Conservation (phyloP, 2,329 filamentous ascomycete species). For the Cladosporium sp. region DNA sequence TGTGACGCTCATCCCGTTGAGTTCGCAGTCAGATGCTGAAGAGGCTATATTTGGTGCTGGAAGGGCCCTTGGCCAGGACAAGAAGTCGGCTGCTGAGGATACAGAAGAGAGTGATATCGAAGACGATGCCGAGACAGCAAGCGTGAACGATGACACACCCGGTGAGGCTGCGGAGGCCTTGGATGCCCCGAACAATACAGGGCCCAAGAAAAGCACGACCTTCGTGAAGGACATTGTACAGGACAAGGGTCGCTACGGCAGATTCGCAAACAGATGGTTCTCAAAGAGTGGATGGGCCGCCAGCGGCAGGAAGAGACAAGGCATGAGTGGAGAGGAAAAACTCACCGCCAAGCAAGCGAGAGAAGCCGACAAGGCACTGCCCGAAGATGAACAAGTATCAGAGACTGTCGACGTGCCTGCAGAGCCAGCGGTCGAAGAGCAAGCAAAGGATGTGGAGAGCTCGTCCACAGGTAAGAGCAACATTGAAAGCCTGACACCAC, state of each 20-base stretch:
- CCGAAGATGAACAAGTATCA: conserved; percentile 13
- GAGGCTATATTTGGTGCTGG: conserved; percentile 68
- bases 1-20: conserved; percentile 85
- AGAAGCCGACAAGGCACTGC: conserved; percentile 16
- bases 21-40: conserved; percentile 72
- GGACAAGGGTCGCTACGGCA: conserved; percentile 78
- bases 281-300: conserved; percentile 78
- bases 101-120: conserved; percentile 34
- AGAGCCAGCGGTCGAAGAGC: conserved; percentile 14
- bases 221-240: conserved; percentile 88
- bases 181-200: conserved; percentile 38
- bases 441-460: neutral
- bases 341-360: conserved; percentile 6
- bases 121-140: conserved; percentile 26
- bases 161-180: conserved; percentile 33
- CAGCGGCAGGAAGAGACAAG: conserved; percentile 69
- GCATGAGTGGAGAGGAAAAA: conserved; percentile 55
- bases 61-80: conserved; percentile 41
- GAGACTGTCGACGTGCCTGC: neutral
- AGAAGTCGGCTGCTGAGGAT: conserved; percentile 36
- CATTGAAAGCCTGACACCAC: conserved; percentile 66
- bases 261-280: conserved; percentile 91
- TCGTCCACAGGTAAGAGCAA: conserved; percentile 23
- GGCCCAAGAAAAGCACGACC: conserved; percentile 54
- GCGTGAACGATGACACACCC: conserved; percentile 27